Base-by-base conservation (phyloP, 1,284 basidiomycete genomes). In the Cystobasidium sp. region DNA sequence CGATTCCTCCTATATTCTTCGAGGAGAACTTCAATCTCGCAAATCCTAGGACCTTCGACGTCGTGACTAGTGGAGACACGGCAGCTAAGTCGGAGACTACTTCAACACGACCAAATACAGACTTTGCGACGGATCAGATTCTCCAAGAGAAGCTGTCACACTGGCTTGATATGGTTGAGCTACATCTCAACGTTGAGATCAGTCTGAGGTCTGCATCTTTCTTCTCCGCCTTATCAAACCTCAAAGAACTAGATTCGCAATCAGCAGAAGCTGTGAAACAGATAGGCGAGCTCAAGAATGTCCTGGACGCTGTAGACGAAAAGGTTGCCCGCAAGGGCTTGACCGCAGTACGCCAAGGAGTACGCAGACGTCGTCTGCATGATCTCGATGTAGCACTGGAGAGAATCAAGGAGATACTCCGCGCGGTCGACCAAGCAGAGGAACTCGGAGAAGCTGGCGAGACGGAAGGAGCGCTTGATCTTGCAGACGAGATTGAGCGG, bases 161-260 rank as follows among this genome's bases (percentile, higher is more conserved):
- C 76, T 91, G 97, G 80, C 90, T 95, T 7, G 97, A 98, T 81
- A 91, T 92, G 1, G 88, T 99, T 76, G 96, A 99, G 80, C 90
- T 94, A 77, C 95, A 99, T 81, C 90, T 99, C 68, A 88, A 97
- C 16, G 89, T 90, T 78, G 96, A 98, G 83, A 97, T 99, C 70
- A 91, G 92, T 7, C 84, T 91, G 10, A 90, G 95, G 5, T 93
- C 93, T 0, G 88, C 92, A 0, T 94, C 93, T 2, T 99, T 99
- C 87, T 99, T 99, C 81, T 91, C 94, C 0, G 97, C 96, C 0
- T 87, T 99, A 24, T 89, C 93, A 9, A 98, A 98, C 81, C 86
- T 99, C 12, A 92, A 97, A 80, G 91, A 94, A 77, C 87, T 99
- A 6, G 92, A 94, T 79, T 88, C 91, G 6, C 93, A 97, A 81